Base-by-base conservation (phyloP, 495 filamentous ascomycete genomes). In the Podospora fimiseda region DNA sequence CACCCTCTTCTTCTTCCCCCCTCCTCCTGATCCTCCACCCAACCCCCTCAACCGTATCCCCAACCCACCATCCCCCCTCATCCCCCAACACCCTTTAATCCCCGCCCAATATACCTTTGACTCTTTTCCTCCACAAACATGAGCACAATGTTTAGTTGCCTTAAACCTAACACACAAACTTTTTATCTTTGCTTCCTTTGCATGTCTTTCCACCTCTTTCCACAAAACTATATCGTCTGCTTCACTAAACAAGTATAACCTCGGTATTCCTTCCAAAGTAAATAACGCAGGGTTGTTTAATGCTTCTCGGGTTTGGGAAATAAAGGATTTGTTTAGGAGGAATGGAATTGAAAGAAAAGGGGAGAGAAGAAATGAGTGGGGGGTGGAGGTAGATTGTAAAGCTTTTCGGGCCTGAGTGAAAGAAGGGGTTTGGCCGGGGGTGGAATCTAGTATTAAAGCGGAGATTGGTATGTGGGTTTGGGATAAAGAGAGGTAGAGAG, bases 191-290 rank as follows among this genome's bases (percentile, higher is more conserved):
- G 46, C 52, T 24, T 60, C 53, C 9, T 38, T 36, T 20, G 51
- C 61, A 54, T 73, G 70, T 38, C 54, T 48, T 53, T 69, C 60
- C 2, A 73, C 60, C 43, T 69, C 69, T 43, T 48, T 11, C 63
- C 60, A 67, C 13, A 47, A 43, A 13, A 73, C 65, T 43, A 70
- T 43, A 27, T 64, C 60, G 43, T 75, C 66, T 43, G 21, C 55
- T 46, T 65, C 51, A 27, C 68, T 67, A 46, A 68, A 74, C 18
- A 75, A 19, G 62, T 71, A 72, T 30, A 58, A 55, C 41, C 55
- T 18, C 47, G 44, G 55, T 30, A 54, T 43, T 1, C 23, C 48
- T 9, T 51, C 38, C 3, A 55, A 21, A 9, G 42, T 56, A 55
- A 68, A 67, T 36, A 68, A 27, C 2, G 2, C 44, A 16, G 48